Evolutionary conservation across 345 rosid species (phyloP), one percentile per base, ranked within the genome.

Genomic region (Euphorbia pulcherrima): DNA sequence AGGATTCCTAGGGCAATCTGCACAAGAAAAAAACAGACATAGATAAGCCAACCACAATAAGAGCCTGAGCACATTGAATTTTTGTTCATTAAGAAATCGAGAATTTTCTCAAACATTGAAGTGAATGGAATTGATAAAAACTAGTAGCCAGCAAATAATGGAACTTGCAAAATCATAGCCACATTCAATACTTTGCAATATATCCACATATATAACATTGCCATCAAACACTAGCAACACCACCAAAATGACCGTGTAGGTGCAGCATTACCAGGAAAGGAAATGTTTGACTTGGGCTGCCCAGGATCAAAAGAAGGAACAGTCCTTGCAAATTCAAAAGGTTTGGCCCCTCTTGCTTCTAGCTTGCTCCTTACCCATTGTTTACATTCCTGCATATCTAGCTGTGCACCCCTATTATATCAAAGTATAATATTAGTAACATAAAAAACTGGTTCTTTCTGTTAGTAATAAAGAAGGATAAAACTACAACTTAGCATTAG

Each of bases 261-360:
- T 61, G 26, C 10, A 17, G 27, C 41, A 18, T 70, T 81, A 86
- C 93, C 81, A 61, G 80, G 39, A 65, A 65, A 68, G 14, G 70
- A 48, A 53, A 65, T 67, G 28, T 44, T 83, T 35, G 76, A 64
- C 47, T 72, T 51, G 58, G 83, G 71, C 17, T 76, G 79, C 47
- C 85, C 72, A 24, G 89, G 87, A 77, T 79, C 73, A 67, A 84
- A 80, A 71, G 82, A 62, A 65, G 91, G 86, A 74, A 72, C 92
- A 60, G 97, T 86, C 57, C 53, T 78, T 21, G 70, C 81, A 82
- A 94, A 94, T 67, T 88, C 89, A 78, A 80, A 91, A 69, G 90
- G 93, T 78, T 77, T 86, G 74, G 79, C 79, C 60, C 95, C 89
- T 61, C 85, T 85, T 51, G 60, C 81, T 76, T 81, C 82, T 64